A percentile compares a stretch with the other conserved stretches of the same genome.
phyloP scores from a whole-genome alignment of 2,329 filamentous ascomycete genomes.

The Calonectria montana region DNA sequence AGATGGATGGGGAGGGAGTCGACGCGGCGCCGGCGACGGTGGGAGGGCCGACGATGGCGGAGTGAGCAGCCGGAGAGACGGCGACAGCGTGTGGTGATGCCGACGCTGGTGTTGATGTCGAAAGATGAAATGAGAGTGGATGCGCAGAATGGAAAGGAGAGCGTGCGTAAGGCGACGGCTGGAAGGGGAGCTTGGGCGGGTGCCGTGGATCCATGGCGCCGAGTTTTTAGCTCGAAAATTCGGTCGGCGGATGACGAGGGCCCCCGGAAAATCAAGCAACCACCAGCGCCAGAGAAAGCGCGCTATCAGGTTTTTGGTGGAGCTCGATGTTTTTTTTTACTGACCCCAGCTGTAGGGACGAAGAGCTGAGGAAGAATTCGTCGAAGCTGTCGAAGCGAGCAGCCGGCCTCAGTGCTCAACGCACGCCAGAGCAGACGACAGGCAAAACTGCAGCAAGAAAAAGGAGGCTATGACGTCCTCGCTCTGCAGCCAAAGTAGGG shows the following conservation, averaged over 20 bases:
- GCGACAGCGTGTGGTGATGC: slow-evolving; percentile 27
- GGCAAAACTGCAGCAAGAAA: neutral
- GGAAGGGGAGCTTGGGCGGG: slow-evolving; percentile 48
- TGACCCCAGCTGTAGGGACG: neutral
- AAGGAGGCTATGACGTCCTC: neutral
- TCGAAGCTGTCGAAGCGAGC: neutral
- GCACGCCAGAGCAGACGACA: neutral
- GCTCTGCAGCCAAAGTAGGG: neutral
- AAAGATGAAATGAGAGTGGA: slow-evolving; percentile 26
- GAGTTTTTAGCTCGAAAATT: slow-evolving; percentile 51
- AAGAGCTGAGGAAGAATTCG: slow-evolving; percentile 2
- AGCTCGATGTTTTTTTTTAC: slow-evolving; percentile 5
- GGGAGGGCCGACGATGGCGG: slow-evolving; percentile 28
- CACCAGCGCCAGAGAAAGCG: slow-evolving; percentile 24
- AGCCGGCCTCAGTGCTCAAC: neutral
- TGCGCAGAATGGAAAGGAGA: slow-evolving; percentile 45
- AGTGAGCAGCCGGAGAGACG: slow-evolving; percentile 10
- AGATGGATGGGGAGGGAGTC: slow-evolving; percentile 18
- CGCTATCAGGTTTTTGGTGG: slow-evolving; percentile 11
- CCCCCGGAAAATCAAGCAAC: slow-evolving; percentile 42
- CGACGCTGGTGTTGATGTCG: slow-evolving; percentile 28
- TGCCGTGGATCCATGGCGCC: slow-evolving; percentile 47
- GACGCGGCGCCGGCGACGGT: slow-evolving; percentile 15
- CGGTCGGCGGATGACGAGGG: slow-evolving; percentile 38
- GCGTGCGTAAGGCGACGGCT: slow-evolving; percentile 45